Conservation (phyloP, 257 asterid species). For the Buddleja alternifolia region DNA sequence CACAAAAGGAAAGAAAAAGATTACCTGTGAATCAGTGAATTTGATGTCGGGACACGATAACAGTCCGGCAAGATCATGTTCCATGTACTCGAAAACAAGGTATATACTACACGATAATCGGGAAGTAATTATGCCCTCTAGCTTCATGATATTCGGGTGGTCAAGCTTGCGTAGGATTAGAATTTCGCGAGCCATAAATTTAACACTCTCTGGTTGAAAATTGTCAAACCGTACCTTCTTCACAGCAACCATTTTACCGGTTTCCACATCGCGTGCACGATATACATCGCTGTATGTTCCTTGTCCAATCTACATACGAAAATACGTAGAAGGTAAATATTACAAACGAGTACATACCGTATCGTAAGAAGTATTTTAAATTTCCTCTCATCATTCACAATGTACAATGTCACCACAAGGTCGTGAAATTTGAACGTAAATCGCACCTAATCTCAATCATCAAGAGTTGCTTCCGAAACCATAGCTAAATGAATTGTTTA, state of each 20-base stretch:
- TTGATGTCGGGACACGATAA: slow-evolving; percentile 81
- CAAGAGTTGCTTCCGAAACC: no score
- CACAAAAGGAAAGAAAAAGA: not conserved
- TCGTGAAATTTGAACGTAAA: no score
- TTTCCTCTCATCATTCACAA: no score
- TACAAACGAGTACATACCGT: not conserved
- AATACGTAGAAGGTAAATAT: not conserved
- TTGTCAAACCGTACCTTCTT: slow-evolving; percentile 93
- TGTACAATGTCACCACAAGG: no score
- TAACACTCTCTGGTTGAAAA: slow-evolving; percentile 86
- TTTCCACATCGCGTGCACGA: slow-evolving; percentile 76
- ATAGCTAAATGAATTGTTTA: no score
- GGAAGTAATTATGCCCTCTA: slow-evolving; percentile 93
- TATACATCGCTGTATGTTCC: slow-evolving; percentile 96
- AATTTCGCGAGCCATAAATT: slow-evolving; percentile 94
- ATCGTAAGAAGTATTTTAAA: not conserved
- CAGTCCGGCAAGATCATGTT: slow-evolving; percentile 93
- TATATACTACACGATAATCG: slow-evolving; percentile 67
- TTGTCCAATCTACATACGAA: slow-evolving; percentile 75
- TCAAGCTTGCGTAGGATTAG: slow-evolving; percentile 77
- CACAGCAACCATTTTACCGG: slow-evolving; percentile 76
- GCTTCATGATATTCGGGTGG: slow-evolving; percentile 92
- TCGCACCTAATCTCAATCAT: no score
- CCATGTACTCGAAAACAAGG: slow-evolving; percentile 98
- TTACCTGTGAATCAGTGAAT: slow-evolving; percentile 88